phyloP scores from a whole-genome alignment of 1,284 basidiomycete species.

The Irpex rosettiformis region DNA sequence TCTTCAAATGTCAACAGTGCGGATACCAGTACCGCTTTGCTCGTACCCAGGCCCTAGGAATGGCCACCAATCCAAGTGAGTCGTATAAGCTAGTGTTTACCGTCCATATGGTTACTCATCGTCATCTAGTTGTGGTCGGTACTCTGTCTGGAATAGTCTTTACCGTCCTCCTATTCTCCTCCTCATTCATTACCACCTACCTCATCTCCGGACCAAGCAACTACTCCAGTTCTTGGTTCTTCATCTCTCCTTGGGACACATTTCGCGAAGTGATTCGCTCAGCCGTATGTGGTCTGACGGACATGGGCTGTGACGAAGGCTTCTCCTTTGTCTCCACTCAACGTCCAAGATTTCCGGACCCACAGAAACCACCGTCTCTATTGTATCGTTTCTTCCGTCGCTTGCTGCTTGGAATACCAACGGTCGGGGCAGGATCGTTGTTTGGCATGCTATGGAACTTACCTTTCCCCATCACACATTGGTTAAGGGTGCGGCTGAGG shows the following conservation, averaged over 20 bases:
- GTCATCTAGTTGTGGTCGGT: slow-evolving; percentile 55
- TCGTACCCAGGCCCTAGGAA: slow-evolving; percentile 60
- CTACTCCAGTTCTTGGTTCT: slow-evolving; percentile 38
- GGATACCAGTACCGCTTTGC: slow-evolving; percentile 71
- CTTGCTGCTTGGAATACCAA: slow-evolving; percentile 70
- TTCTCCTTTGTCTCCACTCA: slow-evolving; percentile 19
- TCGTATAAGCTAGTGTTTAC: slow-evolving; percentile 2
- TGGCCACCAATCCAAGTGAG: slow-evolving; percentile 71
- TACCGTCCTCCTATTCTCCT: slow-evolving; percentile 59
- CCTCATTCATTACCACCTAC: slow-evolving; percentile 70
- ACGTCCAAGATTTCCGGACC: slow-evolving; percentile 7
- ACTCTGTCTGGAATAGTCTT: slow-evolving; percentile 64
- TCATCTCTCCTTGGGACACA: slow-evolving; percentile 56
- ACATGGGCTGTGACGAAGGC: slow-evolving; percentile 46
- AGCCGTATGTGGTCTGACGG: slow-evolving; percentile 60
- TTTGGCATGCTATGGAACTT: slow-evolving; percentile 65
- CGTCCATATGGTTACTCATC: slow-evolving; percentile 5
- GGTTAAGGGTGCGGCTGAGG: slow-evolving; percentile 58
- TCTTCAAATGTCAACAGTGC: slow-evolving; percentile 75
- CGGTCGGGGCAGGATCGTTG: slow-evolving; percentile 73
- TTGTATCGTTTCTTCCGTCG: slow-evolving; percentile 57
- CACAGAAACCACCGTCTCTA: slow-evolving; percentile 38
- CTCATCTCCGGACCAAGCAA: slow-evolving; percentile 45
- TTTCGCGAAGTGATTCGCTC: slow-evolving; percentile 61
- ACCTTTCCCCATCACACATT: slow-evolving; percentile 56